These are phyloP conservation scores for Inonotus obliquus DNA, from an alignment of 1,284 basidiomycete species.

Conservation along the genomic window DNA sequence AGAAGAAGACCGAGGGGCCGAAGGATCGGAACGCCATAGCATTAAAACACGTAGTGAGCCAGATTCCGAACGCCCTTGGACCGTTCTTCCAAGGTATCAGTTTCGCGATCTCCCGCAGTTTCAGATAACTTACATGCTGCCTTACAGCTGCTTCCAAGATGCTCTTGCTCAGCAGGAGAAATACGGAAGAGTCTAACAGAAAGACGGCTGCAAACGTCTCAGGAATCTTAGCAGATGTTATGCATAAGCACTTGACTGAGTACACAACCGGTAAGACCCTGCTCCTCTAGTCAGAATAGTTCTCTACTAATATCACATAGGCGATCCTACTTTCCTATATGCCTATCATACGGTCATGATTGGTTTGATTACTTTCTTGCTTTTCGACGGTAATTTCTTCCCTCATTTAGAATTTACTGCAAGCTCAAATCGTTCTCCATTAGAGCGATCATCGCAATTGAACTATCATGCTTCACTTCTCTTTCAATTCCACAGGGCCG, in stretches of 20 bases:
- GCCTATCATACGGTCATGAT: conserved; percentile 78
- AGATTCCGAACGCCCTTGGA: conserved; percentile 73
- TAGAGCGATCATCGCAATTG: conserved; percentile 71
- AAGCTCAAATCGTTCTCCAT: conserved; percentile 9
- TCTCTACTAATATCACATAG: conserved; percentile 30
- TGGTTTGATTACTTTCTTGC: conserved; percentile 63
- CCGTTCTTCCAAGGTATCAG: conserved; percentile 85
- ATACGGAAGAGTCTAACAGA: conserved; percentile 73
- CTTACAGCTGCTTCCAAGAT: conserved; percentile 61
- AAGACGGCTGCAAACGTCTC: conserved; percentile 74
- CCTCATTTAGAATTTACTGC: background rate
- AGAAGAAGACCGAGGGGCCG: conserved; percentile 40
- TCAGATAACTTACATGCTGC: conserved; percentile 2
- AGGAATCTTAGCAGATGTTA: conserved; percentile 62
- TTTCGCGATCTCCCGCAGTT: background rate
- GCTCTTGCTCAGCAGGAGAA: conserved; percentile 80
- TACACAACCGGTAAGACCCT: conserved; percentile 45
- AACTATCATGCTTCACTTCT: conserved; percentile 84
- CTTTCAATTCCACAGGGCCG: conserved; percentile 65
- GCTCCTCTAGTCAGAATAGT: background rate
- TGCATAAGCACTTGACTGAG: conserved; percentile 69
- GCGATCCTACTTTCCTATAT: conserved; percentile 47
- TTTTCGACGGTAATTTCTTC: conserved; percentile 74
- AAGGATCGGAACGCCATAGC: conserved; percentile 69
- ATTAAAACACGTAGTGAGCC: conserved; percentile 76